Conservation (phyloP, 2,329 filamentous ascomycete species). For the Colletotrichum truncatum region DNA sequence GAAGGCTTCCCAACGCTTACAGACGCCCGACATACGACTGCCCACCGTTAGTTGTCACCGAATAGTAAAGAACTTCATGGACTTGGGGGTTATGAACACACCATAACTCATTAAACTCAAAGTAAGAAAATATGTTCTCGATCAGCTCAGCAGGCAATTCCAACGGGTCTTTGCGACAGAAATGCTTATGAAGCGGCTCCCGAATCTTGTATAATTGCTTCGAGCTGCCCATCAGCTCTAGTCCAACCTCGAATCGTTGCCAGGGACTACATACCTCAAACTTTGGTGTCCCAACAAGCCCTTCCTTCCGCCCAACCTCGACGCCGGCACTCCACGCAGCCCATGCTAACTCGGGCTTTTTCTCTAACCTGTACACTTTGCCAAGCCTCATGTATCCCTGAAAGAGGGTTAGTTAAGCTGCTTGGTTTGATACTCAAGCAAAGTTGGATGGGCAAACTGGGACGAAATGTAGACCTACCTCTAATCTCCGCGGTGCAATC, state of each 20-base stretch:
- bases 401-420: conserved; percentile 10
- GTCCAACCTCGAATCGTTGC: not conserved
- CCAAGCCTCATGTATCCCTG: conserved; percentile 54
- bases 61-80: too few relatives aligned
- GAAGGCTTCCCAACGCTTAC: conserved; percentile 29
- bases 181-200: conserved; percentile 44
- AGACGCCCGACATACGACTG: conserved; percentile 25
- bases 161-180: conserved; percentile 45
- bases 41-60: not conserved
- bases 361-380: conserved; percentile 48
- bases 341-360: conserved; percentile 49
- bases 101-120: conserved; percentile 40
- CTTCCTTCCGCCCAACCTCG: conserved; percentile 40
- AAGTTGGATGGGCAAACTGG: not conserved
- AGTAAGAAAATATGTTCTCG: conserved; percentile 43
- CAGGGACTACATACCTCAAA: conserved; percentile 40
- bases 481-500: conserved; percentile 48
- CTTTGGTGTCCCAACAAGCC: conserved; percentile 40
- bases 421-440: not conserved
- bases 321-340: conserved; percentile 50
- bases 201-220: conserved; percentile 46
- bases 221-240: not conserved
- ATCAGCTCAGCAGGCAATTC: conserved; percentile 46
- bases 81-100: not conserved
- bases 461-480: conserved; percentile 39